Base-by-base conservation (phyloP, 345 rosid species). In the Eucalyptus virginea region DNA sequence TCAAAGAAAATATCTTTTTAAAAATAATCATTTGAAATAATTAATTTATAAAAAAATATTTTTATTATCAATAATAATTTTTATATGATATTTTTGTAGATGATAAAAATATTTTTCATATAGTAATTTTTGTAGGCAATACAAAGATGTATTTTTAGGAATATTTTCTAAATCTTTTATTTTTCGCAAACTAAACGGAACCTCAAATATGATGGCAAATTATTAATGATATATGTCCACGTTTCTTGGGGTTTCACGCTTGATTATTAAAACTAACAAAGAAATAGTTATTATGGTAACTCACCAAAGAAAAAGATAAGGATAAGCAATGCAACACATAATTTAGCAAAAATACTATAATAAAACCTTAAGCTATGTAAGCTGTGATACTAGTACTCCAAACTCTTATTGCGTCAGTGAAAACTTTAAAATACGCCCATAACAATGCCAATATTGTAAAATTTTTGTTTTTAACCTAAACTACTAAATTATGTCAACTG, bases 401-500 rank as follows among this genome's bases (percentile, higher is more conserved):
- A 1, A 26, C 14, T 28, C 30, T 12, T 28, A 28, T 28, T 26
- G 32, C 7, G 1, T 60, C 32, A 11, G 4, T 11, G 4, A 58
- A 2, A 58, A 58, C 30, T 58, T 11, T 60, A 60, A 60, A 30
- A 5, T 26, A 60, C 6, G 67, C 16, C 32, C 16, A 60, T 4
- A 7, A 13, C 14, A 6, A 60, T 60, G 67, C 1, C 7, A 60
- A 5, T 60, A 60, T 28, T 60, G 11, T 54, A 11, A 60, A 60
- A 4, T 1, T 11, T 58, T 58, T 60, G 11, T 26, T 26, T 26
- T 28, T 26, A 1, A 58, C 4, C 7, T 0, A 58, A 58, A 28
- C n/a, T 12, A 12, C 2, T 58, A 11, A 11, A 26, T 0, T 58
- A 26, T 60, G 32, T 12, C n/a, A 60, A 28, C 0, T 60, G 32